A percentile compares a stretch with the other conserved stretches of the same genome.
Conservation (phyloP, 768 basidiomycete species). For the Rhizopogon roseolus region DNA sequence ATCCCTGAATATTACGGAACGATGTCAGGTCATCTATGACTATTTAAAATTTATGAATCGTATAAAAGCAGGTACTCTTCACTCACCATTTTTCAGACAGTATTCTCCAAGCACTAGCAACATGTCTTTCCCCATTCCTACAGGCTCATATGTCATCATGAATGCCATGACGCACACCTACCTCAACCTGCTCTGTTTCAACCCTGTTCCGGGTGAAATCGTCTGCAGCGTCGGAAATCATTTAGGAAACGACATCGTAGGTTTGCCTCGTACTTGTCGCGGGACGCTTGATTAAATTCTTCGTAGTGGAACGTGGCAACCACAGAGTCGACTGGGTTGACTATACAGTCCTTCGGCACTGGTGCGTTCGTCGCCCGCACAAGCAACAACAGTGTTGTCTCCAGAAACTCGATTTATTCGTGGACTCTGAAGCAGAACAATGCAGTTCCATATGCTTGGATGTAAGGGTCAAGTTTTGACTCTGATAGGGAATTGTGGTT, state of each 20-base stretch:
- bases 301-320: slow-evolving; percentile 5
- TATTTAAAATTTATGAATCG: too few species aligned
- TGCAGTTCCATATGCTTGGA: slow-evolving; percentile 3
- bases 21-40: too few species aligned
- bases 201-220: neutral
- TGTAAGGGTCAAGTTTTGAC: neutral
- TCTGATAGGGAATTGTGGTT: neutral
- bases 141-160: slow-evolving; percentile 8
- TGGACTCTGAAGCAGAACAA: neutral
- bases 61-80: too few species aligned
- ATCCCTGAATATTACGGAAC: too few species aligned
- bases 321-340: neutral
- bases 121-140: slow-evolving; percentile 1
- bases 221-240: slow-evolving; percentile 9
- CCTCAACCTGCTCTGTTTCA: slow-evolving; percentile 3
- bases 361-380: neutral
- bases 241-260: slow-evolving; percentile 7
- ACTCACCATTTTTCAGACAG: too few species aligned
- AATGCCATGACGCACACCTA: slow-evolving; percentile 8
- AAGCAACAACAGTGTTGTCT: neutral
- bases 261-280: neutral
- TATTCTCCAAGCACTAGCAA: neutral
- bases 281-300: neutral
- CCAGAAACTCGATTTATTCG: slow-evolving; percentile 1
- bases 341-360: slow-evolving; percentile 5